A percentile compares a stretch with the other conserved stretches of the same genome.
Conservation (phyloP, 2,329 filamentous ascomycete genomes). For the Fusarium azukiicola region DNA sequence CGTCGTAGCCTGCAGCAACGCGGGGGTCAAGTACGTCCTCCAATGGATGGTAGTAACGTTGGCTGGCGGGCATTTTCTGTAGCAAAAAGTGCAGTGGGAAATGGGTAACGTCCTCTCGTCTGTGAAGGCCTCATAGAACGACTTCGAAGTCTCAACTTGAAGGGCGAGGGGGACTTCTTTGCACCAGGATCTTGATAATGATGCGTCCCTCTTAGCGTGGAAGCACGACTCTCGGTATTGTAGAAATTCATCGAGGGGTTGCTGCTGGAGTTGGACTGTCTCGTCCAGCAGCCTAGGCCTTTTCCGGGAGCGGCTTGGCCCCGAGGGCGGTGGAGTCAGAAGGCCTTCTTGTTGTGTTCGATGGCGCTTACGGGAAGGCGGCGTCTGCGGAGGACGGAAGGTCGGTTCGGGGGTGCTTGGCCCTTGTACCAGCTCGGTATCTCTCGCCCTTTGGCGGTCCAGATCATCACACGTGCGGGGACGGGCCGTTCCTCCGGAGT, state of each 20-base stretch:
- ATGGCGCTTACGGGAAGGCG: slow-evolving; percentile 18
- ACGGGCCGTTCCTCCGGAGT: too few relatives aligned
- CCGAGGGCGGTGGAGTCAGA: too few relatives aligned
- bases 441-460: slow-evolving; percentile 3
- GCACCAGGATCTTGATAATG: slow-evolving; percentile 33
- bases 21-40: slow-evolving; percentile 15
- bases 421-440: slow-evolving; percentile 2
- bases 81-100: slow-evolving; percentile 34
- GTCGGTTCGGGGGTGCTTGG: background rate
- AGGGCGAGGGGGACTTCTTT: slow-evolving; percentile 30
- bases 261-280: slow-evolving; percentile 7
- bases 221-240: slow-evolving; percentile 28
- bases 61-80: slow-evolving; percentile 25
- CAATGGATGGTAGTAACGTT: slow-evolving; percentile 25
- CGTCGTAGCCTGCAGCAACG: slow-evolving; percentile 20
- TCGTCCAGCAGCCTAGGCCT: too few relatives aligned
- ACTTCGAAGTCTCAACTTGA: slow-evolving; percentile 25
- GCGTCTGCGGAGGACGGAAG: background rate
- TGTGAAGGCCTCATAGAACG: slow-evolving; percentile 24
- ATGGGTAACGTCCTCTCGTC: slow-evolving; percentile 30
- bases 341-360: slow-evolving; percentile 22
- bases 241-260: slow-evolving; percentile 25
- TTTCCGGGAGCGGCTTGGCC: too few relatives aligned
- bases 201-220: slow-evolving; percentile 25
- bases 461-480: too few relatives aligned